These are phyloP conservation scores for Pseudogymnoascus pannorum DNA, from an alignment of 2,329 filamentous ascomycete genomes.

Conservation along the genomic window DNA sequence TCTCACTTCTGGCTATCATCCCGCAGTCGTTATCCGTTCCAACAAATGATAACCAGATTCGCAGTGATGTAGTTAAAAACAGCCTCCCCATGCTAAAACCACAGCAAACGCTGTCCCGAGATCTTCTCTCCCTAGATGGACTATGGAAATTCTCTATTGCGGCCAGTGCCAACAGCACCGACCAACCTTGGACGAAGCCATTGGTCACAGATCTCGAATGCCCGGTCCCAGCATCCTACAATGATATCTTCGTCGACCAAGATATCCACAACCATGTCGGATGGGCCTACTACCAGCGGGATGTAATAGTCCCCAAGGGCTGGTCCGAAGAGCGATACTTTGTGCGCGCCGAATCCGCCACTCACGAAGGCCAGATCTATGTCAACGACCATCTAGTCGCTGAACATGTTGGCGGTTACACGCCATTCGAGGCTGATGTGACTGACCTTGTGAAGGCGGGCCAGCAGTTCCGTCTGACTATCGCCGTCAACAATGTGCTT, in stretches of 20 bases:
- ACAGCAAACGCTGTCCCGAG: slow-evolving; percentile 15
- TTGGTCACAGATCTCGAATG: slow-evolving; percentile 2
- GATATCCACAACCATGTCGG: slow-evolving; percentile 27
- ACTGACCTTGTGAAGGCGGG: slow-evolving; percentile 20
- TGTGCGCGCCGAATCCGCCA: slow-evolving; percentile 26
- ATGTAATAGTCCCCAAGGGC: slow-evolving; percentile 21
- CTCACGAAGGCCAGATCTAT: slow-evolving; percentile 25
- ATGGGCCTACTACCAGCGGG: slow-evolving; percentile 28
- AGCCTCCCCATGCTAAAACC: slow-evolving; percentile 18
- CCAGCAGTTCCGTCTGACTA: slow-evolving; percentile 24
- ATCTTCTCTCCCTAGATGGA: slow-evolving; percentile 20
- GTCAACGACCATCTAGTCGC: slow-evolving; percentile 22
- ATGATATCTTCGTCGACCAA: slow-evolving; percentile 21
- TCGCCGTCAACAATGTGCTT: slow-evolving; percentile 28
- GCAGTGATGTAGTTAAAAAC: background rate
- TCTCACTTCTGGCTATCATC: background rate
- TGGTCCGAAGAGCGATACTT: slow-evolving; percentile 20
- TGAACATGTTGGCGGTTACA: slow-evolving; percentile 26
- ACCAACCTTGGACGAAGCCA: background rate
- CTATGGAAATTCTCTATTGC: slow-evolving; percentile 22
- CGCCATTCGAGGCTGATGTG: slow-evolving; percentile 25
- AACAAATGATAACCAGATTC: background rate
- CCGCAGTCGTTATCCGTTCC: background rate
- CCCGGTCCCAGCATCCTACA: slow-evolving; percentile 24
- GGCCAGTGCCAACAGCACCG: background rate